Conservation (phyloP, 495 filamentous ascomycete genomes). For the Penicillium manginii region DNA sequence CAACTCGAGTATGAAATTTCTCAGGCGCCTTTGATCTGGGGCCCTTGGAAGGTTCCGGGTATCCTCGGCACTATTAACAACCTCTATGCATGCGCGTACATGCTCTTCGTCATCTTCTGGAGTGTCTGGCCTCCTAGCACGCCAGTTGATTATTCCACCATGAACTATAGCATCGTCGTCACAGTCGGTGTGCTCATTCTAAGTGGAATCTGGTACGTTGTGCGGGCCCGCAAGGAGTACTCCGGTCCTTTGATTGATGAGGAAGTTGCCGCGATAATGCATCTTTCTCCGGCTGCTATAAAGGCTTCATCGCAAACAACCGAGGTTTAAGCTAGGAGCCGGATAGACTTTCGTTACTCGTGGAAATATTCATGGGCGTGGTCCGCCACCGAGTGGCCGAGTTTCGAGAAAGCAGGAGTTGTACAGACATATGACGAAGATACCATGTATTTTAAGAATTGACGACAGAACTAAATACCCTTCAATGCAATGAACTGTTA, state of each 20-base stretch:
- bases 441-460: slow-evolving; percentile 2
- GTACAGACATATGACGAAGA: not conserved
- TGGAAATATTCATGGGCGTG: too few species aligned
- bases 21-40: slow-evolving; percentile 36
- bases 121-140: slow-evolving; percentile 45
- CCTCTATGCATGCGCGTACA: slow-evolving; percentile 38
- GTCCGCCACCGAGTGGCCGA: not conserved
- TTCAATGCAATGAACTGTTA: too few species aligned
- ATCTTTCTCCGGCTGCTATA: slow-evolving; percentile 22
- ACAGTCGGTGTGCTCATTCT: slow-evolving; percentile 36
- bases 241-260: slow-evolving; percentile 40
- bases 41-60: slow-evolving; percentile 45
- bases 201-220: slow-evolving; percentile 39
- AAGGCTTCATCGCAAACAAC: not conserved
- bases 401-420: not conserved
- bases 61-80: slow-evolving; percentile 45
- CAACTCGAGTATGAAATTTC: slow-evolving; percentile 27
- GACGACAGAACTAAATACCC: slow-evolving; percentile 5
- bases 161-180: slow-evolving; percentile 51
- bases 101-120: slow-evolving; percentile 45
- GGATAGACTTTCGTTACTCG: not conserved
- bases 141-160: slow-evolving; percentile 41
- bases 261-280: slow-evolving; percentile 40
- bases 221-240: slow-evolving; percentile 40
- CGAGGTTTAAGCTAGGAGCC: not conserved